These are phyloP conservation scores for Zelonia costaricensis DNA, from an alignment of 208 protist genomes.

Conservation along the genomic window DNA sequence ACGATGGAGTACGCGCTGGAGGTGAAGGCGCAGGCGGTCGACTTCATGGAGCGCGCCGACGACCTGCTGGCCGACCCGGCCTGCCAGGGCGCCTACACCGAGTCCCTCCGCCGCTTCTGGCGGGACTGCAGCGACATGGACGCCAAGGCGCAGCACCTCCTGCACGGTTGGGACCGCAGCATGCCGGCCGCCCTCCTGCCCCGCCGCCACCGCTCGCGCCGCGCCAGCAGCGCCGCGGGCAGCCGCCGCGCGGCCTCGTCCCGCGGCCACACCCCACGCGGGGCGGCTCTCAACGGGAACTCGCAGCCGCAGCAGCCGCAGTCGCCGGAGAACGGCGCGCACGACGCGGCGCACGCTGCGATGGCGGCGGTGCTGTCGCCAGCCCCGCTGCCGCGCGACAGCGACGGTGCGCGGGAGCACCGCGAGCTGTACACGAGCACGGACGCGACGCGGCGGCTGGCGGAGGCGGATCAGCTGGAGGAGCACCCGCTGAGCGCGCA, in stretches of 20 bases:
- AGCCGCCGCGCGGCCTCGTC: constrained; percentile 13
- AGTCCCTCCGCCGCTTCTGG: constrained; percentile 51
- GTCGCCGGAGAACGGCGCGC: too few relatives aligned
- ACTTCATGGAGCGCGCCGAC: constrained; percentile 56
- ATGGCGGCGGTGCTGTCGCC: too few relatives aligned
- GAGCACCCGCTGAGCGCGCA: constrained; percentile 4
- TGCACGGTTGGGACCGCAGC: constrained; percentile 27
- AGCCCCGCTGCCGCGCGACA: constrained; percentile 1
- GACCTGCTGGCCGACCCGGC: constrained; percentile 34
- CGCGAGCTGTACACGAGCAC: constrained; percentile 15
- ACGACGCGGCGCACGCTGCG: not conserved
- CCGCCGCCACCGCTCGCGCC: constrained; percentile 5
- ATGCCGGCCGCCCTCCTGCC: constrained; percentile 19
- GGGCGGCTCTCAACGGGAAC: too few relatives aligned
- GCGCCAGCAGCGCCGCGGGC: constrained; percentile 1
- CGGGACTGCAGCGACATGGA: constrained; percentile 55
- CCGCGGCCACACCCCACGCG: constrained; percentile 11
- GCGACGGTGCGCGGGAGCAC: constrained; percentile 5
- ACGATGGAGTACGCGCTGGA: constrained; percentile 53
- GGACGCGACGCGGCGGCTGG: constrained; percentile 1
- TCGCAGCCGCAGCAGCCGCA: too few relatives aligned
- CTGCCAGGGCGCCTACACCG: constrained; percentile 40
- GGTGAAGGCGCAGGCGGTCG: constrained; percentile 38
- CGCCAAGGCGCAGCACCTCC: constrained; percentile 38
- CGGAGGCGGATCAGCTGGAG: not conserved